Conservation (phyloP, 371 early-diverging fungal genomes). For the Mortierella sp. region DNA sequence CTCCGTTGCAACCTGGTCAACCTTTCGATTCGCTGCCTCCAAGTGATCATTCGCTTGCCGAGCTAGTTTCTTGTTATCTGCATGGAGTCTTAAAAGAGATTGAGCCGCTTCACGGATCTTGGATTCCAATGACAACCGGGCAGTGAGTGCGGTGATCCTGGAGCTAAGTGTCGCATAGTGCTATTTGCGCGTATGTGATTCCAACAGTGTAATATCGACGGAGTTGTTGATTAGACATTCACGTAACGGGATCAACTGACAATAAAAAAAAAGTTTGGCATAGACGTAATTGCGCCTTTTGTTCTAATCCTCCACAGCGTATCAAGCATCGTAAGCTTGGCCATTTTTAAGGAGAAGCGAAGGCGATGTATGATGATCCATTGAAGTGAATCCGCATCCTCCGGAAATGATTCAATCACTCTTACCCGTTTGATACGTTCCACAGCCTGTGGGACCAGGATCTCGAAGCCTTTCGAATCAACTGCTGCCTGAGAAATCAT, state of each 20-base stretch:
- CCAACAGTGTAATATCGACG: no score
- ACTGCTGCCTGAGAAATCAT: conserved; percentile 70
- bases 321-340: no score
- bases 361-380: no score
- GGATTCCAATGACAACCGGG: conserved; percentile 69
- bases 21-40: conserved; percentile 68
- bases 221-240: no score
- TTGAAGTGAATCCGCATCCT: no score
- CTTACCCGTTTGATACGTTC: conserved; percentile 64
- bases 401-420: neutral
- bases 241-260: no score
- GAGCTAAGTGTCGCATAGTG: conserved; percentile 59
- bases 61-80: conserved; percentile 59
- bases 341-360: no score
- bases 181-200: conserved; percentile 9
- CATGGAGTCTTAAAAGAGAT: conserved; percentile 63
- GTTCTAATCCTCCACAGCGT: no score
- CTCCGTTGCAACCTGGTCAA: conserved; percentile 75
- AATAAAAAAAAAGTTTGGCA: no score
- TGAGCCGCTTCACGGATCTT: conserved; percentile 77
- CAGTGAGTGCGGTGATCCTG: conserved; percentile 61
- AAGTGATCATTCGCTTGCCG: conserved; percentile 65
- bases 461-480: conserved; percentile 67
- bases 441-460: conserved; percentile 64
- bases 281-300: neutral